Evolutionary conservation across 1,284 basidiomycete species (phyloP), one percentile per base, ranked within the genome.

Genomic region (Ceratobasidium sp.): DNA sequence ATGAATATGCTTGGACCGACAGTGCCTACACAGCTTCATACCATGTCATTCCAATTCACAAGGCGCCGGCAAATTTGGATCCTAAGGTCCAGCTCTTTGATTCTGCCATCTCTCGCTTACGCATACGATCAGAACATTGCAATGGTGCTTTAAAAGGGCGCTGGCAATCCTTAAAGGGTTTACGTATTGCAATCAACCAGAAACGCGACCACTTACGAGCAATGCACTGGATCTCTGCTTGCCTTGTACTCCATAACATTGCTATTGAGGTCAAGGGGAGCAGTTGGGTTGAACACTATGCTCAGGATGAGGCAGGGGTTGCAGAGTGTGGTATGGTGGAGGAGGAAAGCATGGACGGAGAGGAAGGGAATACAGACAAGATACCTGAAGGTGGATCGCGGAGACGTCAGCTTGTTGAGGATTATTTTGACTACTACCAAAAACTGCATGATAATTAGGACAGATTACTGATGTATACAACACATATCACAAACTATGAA

Each of bases 1-100:
- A 83, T 2, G 85, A 86, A 77, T 87, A 86, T 82, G 84, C 84
- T 2, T 86, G 85, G 85, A 82, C 79, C 3, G 85, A 87, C 77
- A 86, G 84, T 54, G 85, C 85, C 23, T 87, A 86, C 80, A 18
- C 82, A 10, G 8, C 54, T 6, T 55, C 54, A 8, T 55, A 55
- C 54, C 54, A 20, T n/a, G 20, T 55, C 8, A 55, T 55, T 10
- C 20, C 54, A 6, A 55, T 55, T 27, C 54, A 55, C 54, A 55
- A 55, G 27, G 54, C 54, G n/a, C 54, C 54, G 6, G 54, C 54
- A 55, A 55, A 55, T 27, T 20, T 55, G 18, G 54, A 55, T 20
- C 54, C 54, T 8, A 55, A 55, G 27, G 54, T 55, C n/a, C 54
- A 55, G 54, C 27, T 55, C 6, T 55, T 55, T 55, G 54, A 55